Percentiles rank a stretch among this genome's conserved stretches.
Evolutionary conservation across 768 basidiomycete species (phyloP).

Genomic region (Suillus placidus): DNA sequence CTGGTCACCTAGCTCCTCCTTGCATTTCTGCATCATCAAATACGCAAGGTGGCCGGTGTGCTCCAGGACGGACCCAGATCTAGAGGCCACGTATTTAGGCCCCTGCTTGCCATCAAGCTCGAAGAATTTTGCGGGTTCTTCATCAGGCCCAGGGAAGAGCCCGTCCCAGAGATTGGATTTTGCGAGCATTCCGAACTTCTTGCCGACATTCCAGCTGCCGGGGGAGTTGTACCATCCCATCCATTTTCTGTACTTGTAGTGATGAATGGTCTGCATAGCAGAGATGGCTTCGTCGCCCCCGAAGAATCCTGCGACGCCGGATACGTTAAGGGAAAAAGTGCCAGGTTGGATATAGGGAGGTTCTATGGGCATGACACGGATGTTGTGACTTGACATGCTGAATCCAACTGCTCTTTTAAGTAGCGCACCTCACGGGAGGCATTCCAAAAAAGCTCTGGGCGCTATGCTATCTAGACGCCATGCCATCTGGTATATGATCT

Average conservation of each 20-base stretch:
- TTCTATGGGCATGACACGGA: constrained; percentile 5
- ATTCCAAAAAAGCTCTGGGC: background rate
- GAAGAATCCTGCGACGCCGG: constrained; percentile 37
- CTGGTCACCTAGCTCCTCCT: constrained; percentile 1
- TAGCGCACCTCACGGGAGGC: background rate
- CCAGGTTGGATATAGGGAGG: constrained; percentile 18
- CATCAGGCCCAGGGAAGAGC: constrained; percentile 26
- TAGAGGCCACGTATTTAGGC: constrained; percentile 26
- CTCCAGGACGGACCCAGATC: constrained; percentile 29
- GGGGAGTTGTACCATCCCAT: constrained; percentile 40
- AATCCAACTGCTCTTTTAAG: background rate
- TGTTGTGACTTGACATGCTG: background rate
- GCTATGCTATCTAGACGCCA: background rate
- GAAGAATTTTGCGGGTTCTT: constrained; percentile 26
- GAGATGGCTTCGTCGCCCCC: constrained; percentile 37
- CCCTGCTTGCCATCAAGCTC: constrained; percentile 30
- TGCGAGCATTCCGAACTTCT: constrained; percentile 31
- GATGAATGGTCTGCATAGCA: constrained; percentile 31
- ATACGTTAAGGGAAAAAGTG: constrained; percentile 27
- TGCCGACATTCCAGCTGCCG: constrained; percentile 33
- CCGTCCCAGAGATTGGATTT: constrained; percentile 28
- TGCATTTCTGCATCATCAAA: constrained; percentile 25
- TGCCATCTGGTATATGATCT: background rate
- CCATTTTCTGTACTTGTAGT: constrained; percentile 30
- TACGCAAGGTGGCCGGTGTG: constrained; percentile 35